Evolutionary conservation across 257 asterid genomes (phyloP), one percentile per base, ranked within the genome.

Genomic region (Apocynum venetum): DNA sequence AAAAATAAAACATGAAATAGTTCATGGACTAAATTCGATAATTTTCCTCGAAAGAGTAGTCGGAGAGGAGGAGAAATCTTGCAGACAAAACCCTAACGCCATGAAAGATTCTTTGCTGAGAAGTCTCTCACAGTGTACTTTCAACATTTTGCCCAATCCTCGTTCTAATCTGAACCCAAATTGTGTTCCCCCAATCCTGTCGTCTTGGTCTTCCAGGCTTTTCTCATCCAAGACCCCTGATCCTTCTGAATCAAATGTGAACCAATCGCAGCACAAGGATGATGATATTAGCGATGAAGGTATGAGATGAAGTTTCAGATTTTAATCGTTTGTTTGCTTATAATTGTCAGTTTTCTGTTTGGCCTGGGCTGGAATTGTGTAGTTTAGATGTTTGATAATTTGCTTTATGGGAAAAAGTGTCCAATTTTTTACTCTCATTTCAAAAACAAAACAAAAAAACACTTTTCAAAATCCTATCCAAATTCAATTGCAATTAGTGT

Each of bases 41-140:
- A 25, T 25, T 25, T 25, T 25, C 31, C 4, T 46, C 1, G 49
- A 46, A 46, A 44, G 47, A 6, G 6, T 44, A 6, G 47, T 44
- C 47, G 6, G 4, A 44, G 6, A 44, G 49, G 49, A 46, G 49
- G 7, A 46, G 49, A 46, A 44, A 44, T 44, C 47, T 44, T 44
- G 47, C 47, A 0, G 25, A 55, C 11, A 56, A 66, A 68, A 65
- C 74, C 53, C 51, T 4, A 59, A 25, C 20, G 12, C 77, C 81
- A 71, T 78, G 81, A 78, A 59, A 71, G 53, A 19, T 19, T 19
- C 43, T 59, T 51, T 71, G 31, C 53, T n/a, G 43, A 78, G 55
- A 78, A 71, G 15, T 47, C 19, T 44, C 43, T 47, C 72, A 8
- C 52, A 17, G 15, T 67, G 0, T 73, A 20, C 55, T 7, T 53